Percentiles rank a stretch among this genome's conserved stretches.
These are phyloP conservation scores for Solidago caesia DNA, from an alignment of 129 eudicot genomes.

Conservation along the genomic window DNA sequence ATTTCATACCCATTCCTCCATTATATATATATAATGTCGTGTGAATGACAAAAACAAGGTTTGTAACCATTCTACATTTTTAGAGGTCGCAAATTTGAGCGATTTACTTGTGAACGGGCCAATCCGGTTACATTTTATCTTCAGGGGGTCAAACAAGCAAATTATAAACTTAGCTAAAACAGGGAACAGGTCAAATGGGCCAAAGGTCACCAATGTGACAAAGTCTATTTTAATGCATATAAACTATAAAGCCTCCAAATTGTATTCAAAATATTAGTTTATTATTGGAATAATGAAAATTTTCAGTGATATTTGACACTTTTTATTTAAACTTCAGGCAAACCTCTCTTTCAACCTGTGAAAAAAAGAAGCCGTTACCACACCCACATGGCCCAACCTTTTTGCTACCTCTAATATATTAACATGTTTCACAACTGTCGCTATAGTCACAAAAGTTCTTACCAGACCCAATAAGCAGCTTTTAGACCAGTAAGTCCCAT, in stretches of 20 bases:
- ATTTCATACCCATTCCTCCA: no score
- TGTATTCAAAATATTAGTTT: neutral
- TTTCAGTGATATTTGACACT: neutral
- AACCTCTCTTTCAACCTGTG: neutral
- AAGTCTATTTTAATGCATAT: neutral
- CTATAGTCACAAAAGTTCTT: slow-evolving; percentile 19
- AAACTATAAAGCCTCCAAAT: neutral
- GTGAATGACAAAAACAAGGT: slow-evolving; percentile 1
- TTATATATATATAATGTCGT: neutral
- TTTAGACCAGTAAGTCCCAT: slow-evolving; percentile 37
- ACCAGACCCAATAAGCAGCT: slow-evolving; percentile 77
- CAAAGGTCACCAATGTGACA: neutral
- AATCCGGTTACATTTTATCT: neutral
- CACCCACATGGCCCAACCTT: neutral
- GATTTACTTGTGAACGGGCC: neutral
- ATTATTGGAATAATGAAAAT: neutral
- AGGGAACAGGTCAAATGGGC: neutral
- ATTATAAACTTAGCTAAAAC: neutral
- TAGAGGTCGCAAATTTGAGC: neutral
- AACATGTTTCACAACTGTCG: neutral
- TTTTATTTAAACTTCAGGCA: neutral
- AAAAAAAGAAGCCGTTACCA: neutral
- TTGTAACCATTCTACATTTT: neutral
- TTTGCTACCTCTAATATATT: neutral
- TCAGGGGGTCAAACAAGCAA: neutral